These are phyloP conservation scores for Hypholoma fasciculare DNA, from an alignment of 768 basidiomycete genomes.

Conservation along the genomic window DNA sequence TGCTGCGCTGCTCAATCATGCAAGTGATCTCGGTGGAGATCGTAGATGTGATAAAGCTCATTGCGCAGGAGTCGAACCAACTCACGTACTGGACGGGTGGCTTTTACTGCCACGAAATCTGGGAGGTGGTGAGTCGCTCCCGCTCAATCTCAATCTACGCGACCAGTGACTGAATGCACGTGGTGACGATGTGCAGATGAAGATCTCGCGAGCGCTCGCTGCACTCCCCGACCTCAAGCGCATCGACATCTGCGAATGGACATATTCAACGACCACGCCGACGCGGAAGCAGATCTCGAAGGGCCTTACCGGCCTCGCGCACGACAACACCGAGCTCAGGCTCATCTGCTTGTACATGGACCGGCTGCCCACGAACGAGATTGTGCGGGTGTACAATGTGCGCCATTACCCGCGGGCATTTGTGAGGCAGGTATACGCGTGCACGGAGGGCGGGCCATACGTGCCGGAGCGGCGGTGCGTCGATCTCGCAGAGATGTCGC, in stretches of 20 bases:
- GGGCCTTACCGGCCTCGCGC: not conserved
- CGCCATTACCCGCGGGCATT: not conserved
- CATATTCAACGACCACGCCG: not conserved
- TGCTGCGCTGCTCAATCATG: slow-evolving; percentile 6
- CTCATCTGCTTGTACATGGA: slow-evolving; percentile 7
- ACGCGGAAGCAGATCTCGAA: not conserved
- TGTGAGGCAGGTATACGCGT: not conserved
- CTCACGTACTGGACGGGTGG: slow-evolving; percentile 11
- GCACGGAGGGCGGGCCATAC: slow-evolving; percentile 1
- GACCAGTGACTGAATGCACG: not conserved
- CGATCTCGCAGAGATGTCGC: not conserved
- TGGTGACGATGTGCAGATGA: not conserved
- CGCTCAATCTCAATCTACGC: not conserved
- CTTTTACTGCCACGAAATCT: slow-evolving; percentile 4
- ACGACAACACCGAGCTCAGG: not conserved
- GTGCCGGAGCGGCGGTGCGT: not conserved
- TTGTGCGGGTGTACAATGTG: not conserved
- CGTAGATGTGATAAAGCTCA: not conserved
- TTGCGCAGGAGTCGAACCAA: slow-evolving; percentile 1
- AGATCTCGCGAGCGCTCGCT: not conserved
- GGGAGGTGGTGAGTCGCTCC: not conserved
- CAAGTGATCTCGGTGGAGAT: not conserved
- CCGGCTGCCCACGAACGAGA: slow-evolving; percentile 6
- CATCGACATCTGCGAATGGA: slow-evolving; percentile 13
- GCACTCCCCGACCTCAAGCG: not conserved